phyloP scores from a whole-genome alignment of 352 stramenopile genomes.

The Pythium sp. region DNA sequence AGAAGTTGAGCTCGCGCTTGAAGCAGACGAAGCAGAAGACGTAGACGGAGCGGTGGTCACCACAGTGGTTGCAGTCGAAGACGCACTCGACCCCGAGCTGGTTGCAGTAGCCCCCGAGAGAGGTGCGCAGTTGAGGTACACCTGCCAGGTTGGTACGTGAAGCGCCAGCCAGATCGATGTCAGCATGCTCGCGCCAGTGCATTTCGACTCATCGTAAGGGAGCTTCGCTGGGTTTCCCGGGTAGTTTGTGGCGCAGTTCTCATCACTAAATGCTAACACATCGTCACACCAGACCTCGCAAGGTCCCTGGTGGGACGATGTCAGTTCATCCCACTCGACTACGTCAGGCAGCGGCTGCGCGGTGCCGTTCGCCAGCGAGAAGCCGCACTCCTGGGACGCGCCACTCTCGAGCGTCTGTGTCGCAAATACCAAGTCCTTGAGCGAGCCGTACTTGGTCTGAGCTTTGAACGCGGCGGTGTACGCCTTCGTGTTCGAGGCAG shows the following conservation, averaged over 20 bases:
- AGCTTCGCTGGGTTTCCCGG: slow-evolving; percentile 25
- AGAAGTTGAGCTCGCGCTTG: too few relatives aligned
- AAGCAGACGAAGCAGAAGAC: too few relatives aligned
- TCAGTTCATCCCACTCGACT: slow-evolving; percentile 38
- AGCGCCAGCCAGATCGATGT: too few relatives aligned
- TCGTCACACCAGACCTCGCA: slow-evolving; percentile 58
- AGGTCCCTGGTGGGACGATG: slow-evolving; percentile 32
- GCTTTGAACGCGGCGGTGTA: too few relatives aligned
- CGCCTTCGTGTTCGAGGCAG: too few relatives aligned
- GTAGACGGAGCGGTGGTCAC: too few relatives aligned
- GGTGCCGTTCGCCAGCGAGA: slow-evolving; percentile 30
- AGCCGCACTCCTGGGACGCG: slow-evolving; percentile 38
- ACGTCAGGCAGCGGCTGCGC: slow-evolving; percentile 28
- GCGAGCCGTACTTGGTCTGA: slow-evolving; percentile 29
- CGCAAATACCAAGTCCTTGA: slow-evolving; percentile 38
- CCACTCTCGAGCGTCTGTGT: slow-evolving; percentile 31
- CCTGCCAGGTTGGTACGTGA: too few relatives aligned
- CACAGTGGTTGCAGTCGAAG: too few relatives aligned
- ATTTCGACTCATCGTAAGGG: slow-evolving; percentile 43
- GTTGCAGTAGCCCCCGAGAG: too few relatives aligned
- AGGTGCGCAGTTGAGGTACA: too few relatives aligned
- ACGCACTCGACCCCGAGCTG: too few relatives aligned
- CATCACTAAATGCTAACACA: slow-evolving; percentile 38
- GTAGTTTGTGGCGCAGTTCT: slow-evolving; percentile 37
- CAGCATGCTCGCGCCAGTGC: too few relatives aligned